Conservation (phyloP, 345 rosid species). For the Salix purpurea region DNA sequence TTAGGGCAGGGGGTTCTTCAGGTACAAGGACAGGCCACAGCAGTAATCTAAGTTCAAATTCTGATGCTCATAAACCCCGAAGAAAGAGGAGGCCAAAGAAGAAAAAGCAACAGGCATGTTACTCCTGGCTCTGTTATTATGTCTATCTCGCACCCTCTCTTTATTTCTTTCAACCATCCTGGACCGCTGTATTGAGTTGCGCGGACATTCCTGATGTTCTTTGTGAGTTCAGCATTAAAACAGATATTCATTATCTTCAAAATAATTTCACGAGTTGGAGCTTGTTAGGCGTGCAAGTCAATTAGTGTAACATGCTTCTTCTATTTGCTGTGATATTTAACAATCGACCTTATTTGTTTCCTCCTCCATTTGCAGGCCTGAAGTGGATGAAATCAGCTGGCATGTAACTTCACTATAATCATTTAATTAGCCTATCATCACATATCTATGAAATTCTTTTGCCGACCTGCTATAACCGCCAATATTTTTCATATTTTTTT, state of each 20-base stretch:
- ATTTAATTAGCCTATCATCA: neutral
- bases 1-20: constrained; percentile 41
- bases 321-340: neutral
- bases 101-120: constrained; percentile 44
- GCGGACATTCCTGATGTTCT: neutral
- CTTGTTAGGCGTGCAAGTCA: neutral
- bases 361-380: constrained; percentile 11
- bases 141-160: neutral
- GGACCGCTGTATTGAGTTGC: neutral
- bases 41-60: constrained; percentile 87
- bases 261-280: neutral
- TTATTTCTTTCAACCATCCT: neutral
- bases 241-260: neutral
- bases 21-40: constrained; percentile 62
- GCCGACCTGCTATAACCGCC: neutral
- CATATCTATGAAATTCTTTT: neutral
- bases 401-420: neutral
- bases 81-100: constrained; percentile 94
- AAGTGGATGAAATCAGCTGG: neutral
- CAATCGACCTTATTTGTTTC: neutral
- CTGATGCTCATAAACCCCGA: constrained; percentile 89
- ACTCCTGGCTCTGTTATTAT: neutral
- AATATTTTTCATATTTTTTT: neutral
- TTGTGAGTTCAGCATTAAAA: neutral
- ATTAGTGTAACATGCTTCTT: neutral